Evolutionary conservation across 108 stramenopile genomes (phyloP).

Genomic region (Nannochloropsis oceanica): DNA sequence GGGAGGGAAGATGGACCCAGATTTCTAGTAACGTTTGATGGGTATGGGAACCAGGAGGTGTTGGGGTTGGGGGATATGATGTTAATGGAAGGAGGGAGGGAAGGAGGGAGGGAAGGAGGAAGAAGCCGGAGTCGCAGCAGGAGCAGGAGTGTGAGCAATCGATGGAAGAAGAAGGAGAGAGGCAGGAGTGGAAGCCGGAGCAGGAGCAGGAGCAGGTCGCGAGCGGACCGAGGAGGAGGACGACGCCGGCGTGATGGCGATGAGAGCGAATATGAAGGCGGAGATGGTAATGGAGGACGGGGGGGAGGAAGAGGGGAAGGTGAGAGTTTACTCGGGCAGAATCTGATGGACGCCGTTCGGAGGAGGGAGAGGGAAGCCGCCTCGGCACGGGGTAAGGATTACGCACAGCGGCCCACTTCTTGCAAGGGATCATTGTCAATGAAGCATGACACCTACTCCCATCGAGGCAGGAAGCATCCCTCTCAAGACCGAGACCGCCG

Average conservation of each 20-base stretch:
- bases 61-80: slow-evolving; percentile 71
- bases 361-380: slow-evolving; percentile 24
- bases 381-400: slow-evolving; percentile 28
- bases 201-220: not conserved
- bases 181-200: not conserved
- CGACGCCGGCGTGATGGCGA: not conserved
- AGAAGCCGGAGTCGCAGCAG: not conserved
- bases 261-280: not conserved
- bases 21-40: slow-evolving; percentile 81
- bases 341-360: slow-evolving; percentile 10
- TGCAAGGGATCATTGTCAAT: slow-evolving; percentile 39
- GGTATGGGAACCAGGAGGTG: slow-evolving; percentile 81
- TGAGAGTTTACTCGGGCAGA: not conserved
- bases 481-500: not conserved
- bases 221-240: not conserved
- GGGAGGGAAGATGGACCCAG: slow-evolving; percentile 41
- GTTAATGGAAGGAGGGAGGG: slow-evolving; percentile 1
- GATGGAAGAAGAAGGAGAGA: not conserved
- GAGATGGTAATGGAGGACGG: not conserved
- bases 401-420: slow-evolving; percentile 23
- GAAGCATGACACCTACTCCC: slow-evolving; percentile 35
- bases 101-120: not conserved
- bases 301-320: slow-evolving; percentile 12
- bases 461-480: slow-evolving; percentile 14
- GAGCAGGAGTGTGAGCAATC: not conserved